Percentiles rank a stretch among this genome's conserved stretches.
Evolutionary conservation across 306 rosid genomes (phyloP).

Genomic region (Pterocarpus santalinus): DNA sequence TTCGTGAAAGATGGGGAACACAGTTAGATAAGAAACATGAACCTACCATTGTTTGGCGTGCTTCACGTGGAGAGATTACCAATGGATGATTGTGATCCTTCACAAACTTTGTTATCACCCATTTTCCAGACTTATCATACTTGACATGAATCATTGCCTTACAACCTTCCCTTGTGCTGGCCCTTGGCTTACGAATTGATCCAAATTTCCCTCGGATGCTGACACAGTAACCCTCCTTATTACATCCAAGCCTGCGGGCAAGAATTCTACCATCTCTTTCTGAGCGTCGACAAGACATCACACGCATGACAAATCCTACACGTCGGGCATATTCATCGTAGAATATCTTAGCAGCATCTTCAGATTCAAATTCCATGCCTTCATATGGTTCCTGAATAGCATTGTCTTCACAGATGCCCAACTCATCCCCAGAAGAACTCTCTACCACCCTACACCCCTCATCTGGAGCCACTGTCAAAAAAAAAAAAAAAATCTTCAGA

Average conservation of each 20-base stretch:
- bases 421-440: slow-evolving; percentile 55
- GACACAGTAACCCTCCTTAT: slow-evolving; percentile 89
- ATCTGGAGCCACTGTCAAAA: slow-evolving; percentile 74
- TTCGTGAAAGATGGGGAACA: not conserved
- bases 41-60: slow-evolving; percentile 93
- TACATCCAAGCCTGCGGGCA: slow-evolving; percentile 95
- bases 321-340: slow-evolving; percentile 89
- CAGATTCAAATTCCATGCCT: slow-evolving; percentile 93
- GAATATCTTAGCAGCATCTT: slow-evolving; percentile 95
- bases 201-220: slow-evolving; percentile 84
- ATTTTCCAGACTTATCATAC: slow-evolving; percentile 85
- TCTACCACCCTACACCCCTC: slow-evolving; percentile 61
- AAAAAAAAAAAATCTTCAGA: slow-evolving; percentile 35
- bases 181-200: slow-evolving; percentile 78
- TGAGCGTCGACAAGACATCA: slow-evolving; percentile 97
- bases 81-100: slow-evolving; percentile 94
- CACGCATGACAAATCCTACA: slow-evolving; percentile 95
- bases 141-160: slow-evolving; percentile 97
- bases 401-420: slow-evolving; percentile 57
- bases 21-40: slow-evolving; percentile 40
- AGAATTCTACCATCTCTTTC: slow-evolving; percentile 96
- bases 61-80: slow-evolving; percentile 92
- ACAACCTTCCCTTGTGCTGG: slow-evolving; percentile 96
- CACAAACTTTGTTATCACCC: slow-evolving; percentile 92
- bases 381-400: slow-evolving; percentile 74